A percentile compares a stretch with the other conserved stretches of the same genome.
Conservation (phyloP, 352 stramenopile species). For the Thalassiosira mediterranea region DNA sequence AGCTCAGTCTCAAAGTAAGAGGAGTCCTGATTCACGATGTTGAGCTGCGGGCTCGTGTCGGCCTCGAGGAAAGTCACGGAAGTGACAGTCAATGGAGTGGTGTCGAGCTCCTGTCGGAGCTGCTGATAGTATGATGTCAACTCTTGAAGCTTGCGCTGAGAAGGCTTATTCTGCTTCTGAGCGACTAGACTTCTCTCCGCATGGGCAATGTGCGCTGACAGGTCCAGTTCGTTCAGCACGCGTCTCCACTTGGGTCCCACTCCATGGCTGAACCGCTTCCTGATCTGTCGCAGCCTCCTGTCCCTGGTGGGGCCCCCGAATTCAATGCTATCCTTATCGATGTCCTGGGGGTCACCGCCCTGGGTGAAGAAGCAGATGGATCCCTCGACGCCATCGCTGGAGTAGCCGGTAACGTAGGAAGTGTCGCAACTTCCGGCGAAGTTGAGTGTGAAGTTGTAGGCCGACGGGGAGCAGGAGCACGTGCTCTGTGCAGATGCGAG, state of each 20-base stretch:
- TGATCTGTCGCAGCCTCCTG: too few species aligned
- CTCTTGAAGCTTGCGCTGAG: not conserved
- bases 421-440: not conserved
- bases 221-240: not conserved
- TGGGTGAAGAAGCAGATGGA: not conserved
- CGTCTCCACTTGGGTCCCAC: not conserved
- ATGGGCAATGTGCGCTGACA: not conserved
- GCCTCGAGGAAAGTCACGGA: conserved; percentile 10
- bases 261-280: not conserved
- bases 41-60: not conserved
- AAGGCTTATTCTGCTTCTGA: not conserved
- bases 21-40: conserved; percentile 3
- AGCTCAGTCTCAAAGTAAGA: not conserved
- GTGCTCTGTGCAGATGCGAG: too few species aligned
- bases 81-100: not conserved
- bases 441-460: conserved; percentile 14
- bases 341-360: not conserved
- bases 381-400: not conserved
- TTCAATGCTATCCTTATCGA: not conserved
- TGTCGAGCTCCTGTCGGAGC: not conserved
- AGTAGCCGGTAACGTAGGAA: not conserved
- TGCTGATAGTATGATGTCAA: too few species aligned
- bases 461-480: conserved; percentile 1
- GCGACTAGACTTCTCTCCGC: not conserved
- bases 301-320: too few species aligned